Evolutionary conservation across 257 asterid genomes (phyloP).

Genomic region (Capsicum pubescens): DNA sequence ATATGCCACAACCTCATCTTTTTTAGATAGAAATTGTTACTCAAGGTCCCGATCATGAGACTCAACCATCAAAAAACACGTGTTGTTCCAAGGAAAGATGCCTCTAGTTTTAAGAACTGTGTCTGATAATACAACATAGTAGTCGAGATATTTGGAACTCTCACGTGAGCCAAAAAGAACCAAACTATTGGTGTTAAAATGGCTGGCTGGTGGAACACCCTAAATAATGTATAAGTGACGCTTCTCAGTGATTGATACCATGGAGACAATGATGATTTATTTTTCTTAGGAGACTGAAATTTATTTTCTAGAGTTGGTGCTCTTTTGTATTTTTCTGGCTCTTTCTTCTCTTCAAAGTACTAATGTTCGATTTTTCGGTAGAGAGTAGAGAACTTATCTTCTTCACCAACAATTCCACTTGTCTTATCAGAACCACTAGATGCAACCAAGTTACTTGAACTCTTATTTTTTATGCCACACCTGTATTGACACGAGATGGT

Average conservation of each 20-base stretch:
- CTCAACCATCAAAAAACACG: conserved; percentile 21
- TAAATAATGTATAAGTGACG: conserved; percentile 63
- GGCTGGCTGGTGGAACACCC: conserved; percentile 80
- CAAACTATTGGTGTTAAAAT: conserved; percentile 91
- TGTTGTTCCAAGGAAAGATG: conserved; percentile 82
- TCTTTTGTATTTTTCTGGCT: conserved; percentile 52
- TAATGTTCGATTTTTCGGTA: conserved; percentile 38
- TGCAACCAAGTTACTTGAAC: too few relatives aligned
- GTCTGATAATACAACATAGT: conserved; percentile 93
- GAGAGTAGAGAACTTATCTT: conserved; percentile 36
- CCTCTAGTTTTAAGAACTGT: conserved; percentile 73
- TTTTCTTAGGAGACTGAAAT: conserved; percentile 41
- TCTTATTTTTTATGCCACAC: too few relatives aligned
- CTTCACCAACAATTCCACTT: conserved; percentile 40
- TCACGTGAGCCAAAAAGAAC: conserved; percentile 89
- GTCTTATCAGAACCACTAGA: conserved; percentile 49
- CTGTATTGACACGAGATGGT: too few relatives aligned
- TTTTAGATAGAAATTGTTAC: too few relatives aligned
- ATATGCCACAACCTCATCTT: too few relatives aligned
- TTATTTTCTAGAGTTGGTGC: conserved; percentile 36
- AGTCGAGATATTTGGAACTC: conserved; percentile 80
- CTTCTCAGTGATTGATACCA: conserved; percentile 66
- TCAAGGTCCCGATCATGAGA: too few relatives aligned
- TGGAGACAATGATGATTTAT: conserved; percentile 45
- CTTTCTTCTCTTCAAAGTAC: conserved; percentile 60